Conservation (phyloP, 73 alveolate genomes). For the Paramecium octaurelia region DNA sequence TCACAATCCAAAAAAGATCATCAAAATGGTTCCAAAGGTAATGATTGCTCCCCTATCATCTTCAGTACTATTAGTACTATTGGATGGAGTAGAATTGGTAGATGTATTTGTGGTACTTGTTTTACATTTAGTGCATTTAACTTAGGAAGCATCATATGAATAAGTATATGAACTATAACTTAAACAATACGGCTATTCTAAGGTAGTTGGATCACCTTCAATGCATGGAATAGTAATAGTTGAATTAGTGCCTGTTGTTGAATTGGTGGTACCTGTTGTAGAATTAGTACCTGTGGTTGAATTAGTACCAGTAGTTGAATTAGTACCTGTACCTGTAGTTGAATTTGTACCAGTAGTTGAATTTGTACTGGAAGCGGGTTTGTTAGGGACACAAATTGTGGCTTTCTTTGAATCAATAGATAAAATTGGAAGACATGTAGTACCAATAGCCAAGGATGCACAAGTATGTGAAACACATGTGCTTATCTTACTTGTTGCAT, state of each 20-base stretch:
- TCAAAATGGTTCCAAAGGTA: background rate
- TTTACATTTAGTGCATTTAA: background rate
- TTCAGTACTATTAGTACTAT: background rate
- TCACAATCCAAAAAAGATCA: background rate
- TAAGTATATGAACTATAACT: background rate
- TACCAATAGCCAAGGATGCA: background rate
- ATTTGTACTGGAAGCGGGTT: background rate
- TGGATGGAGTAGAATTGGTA: background rate
- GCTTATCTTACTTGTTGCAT: background rate
- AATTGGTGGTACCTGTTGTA: background rate
- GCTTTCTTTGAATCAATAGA: background rate
- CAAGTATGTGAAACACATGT: constrained; percentile 19
- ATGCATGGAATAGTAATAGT: background rate
- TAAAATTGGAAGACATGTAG: background rate
- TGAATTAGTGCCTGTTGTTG: background rate
- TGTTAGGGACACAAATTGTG: background rate
- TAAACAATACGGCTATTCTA: background rate
- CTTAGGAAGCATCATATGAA: background rate
- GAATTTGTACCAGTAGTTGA: background rate
- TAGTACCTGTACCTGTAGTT: background rate
- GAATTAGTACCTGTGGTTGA: background rate
- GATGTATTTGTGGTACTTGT: background rate
- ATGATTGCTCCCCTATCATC: background rate
- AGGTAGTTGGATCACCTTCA: background rate
- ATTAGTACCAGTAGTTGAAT: background rate